Percentiles rank a stretch among this genome's conserved stretches.
Conservation (phyloP, 768 basidiomycete species). For the Mycena olivaceomarginata region DNA sequence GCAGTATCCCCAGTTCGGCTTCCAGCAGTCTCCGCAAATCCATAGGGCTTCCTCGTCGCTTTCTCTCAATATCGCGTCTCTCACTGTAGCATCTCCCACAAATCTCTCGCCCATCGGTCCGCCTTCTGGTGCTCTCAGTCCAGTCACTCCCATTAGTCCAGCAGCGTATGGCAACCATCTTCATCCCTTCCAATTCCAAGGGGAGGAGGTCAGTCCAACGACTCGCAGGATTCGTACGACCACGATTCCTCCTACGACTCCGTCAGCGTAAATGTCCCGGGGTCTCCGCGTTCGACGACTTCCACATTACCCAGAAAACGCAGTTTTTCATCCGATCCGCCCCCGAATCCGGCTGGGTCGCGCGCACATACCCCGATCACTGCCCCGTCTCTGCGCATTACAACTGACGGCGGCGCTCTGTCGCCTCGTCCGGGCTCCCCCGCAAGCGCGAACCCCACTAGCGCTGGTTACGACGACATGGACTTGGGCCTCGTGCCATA, state of each 20-base stretch:
- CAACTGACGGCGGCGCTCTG: constrained; percentile 63
- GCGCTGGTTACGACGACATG: constrained; percentile 74
- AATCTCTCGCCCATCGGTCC: constrained; percentile 79
- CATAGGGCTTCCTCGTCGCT: constrained; percentile 56
- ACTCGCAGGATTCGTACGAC: constrained; percentile 53
- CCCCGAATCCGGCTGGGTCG: constrained; percentile 44
- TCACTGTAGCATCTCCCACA: constrained; percentile 80
- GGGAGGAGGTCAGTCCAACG: constrained; percentile 15
- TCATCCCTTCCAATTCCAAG: constrained; percentile 67
- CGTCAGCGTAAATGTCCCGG: constrained; percentile 51
- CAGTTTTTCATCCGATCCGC: constrained; percentile 73
- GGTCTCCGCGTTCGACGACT: constrained; percentile 70
- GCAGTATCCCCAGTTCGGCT: constrained; percentile 52
- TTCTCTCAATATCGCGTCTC: constrained; percentile 80
- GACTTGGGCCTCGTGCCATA: constrained; percentile 66
- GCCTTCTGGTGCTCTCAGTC: constrained; percentile 64
- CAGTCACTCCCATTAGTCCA: constrained; percentile 79
- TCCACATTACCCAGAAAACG: constrained; percentile 81
- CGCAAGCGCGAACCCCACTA: constrained; percentile 48
- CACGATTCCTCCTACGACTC: constrained; percentile 54
- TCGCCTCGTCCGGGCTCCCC: constrained; percentile 46
- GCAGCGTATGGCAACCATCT: constrained; percentile 62
- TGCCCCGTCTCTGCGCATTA: constrained; percentile 48
- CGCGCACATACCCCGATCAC: constrained; percentile 40
- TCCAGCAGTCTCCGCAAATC: constrained; percentile 52